Base-by-base conservation (phyloP, 2,329 filamentous ascomycete genomes). In the Pyricularia grisea region DNA sequence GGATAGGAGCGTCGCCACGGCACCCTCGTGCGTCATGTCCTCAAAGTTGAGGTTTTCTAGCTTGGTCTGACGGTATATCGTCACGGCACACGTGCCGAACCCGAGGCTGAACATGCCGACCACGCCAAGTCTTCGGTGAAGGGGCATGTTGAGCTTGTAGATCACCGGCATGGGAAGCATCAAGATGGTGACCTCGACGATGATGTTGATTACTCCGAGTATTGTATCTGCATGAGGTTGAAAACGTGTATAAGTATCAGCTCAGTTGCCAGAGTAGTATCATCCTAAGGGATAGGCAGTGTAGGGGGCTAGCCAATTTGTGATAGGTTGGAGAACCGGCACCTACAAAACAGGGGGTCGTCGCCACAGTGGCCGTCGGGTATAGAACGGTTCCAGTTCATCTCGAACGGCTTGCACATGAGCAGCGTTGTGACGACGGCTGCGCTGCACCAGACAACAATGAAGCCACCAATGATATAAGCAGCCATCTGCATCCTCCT, bases 201-300 rank as follows among this genome's bases (percentile, higher is more conserved):
- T 17, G 55, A 79, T 73, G 68, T 78, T 78, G 68, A 78, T 67
- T 11, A 74, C 68, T 1, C 77, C 77, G 25, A 76, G 75, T 11
- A 73, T 69, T 14, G 74, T 72, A 71, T 74, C 75, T 80, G 5
- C 72, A 42, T 42, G 70, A 12, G 78, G 75, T 12, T 71, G 73
- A 58, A 27, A 27, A 76, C 12, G 14, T 74, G 12, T 71, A 68
- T 31, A 70, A 74, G 68, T 79, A 71, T 79, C 78, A 80, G 67
- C 75, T 77, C 65, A 75, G 75, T 9, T 74, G 73, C 27, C 80
- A 73, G 2, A 79, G 79, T 20, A 69, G 73, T 70, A 78, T 80
- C 65, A 80, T 77, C 36, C 7, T 1, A 31, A 31, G 79, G 72
- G 68, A 75, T 71, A 7, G 75, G 73, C 10, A 79, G 33, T 11